These are phyloP conservation scores for Rhodotorula diobovata DNA, from an alignment of 768 basidiomycete species.

Conservation along the genomic window DNA sequence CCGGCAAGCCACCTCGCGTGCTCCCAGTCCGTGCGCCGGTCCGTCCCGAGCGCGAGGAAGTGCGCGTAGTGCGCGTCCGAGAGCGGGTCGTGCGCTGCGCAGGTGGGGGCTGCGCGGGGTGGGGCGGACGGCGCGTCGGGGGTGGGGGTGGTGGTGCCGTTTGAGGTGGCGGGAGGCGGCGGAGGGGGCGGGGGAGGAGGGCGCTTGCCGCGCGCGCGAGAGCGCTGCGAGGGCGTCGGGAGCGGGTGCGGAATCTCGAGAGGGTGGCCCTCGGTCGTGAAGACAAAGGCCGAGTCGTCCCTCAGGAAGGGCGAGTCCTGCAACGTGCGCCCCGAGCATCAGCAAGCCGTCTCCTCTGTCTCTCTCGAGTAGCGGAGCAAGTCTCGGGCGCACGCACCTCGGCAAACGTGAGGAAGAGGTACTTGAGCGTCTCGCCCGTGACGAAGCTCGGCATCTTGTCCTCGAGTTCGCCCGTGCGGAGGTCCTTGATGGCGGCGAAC, in stretches of 20 bases:
- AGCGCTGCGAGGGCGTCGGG: slow-evolving; percentile 31
- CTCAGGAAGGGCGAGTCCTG: slow-evolving; percentile 69
- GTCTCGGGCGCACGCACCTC: slow-evolving; percentile 23
- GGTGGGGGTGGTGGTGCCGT: background rate
- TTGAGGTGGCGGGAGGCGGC: background rate
- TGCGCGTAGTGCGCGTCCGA: slow-evolving; percentile 43
- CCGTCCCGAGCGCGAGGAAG: slow-evolving; percentile 61
- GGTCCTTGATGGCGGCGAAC: slow-evolving; percentile 71
- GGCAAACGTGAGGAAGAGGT: slow-evolving; percentile 82
- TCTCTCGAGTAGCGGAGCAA: too few relatives aligned
- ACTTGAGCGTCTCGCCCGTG: slow-evolving; percentile 54
- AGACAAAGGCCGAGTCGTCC: slow-evolving; percentile 80
- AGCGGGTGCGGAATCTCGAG: slow-evolving; percentile 61
- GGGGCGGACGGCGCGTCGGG: background rate
- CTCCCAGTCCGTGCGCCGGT: slow-evolving; percentile 68
- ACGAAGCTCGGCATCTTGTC: slow-evolving; percentile 95
- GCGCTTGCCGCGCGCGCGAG: background rate
- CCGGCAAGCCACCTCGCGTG: slow-evolving; percentile 72
- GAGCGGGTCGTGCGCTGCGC: slow-evolving; percentile 59
- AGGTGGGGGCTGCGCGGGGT: slow-evolving; percentile 48
- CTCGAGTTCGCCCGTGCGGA: slow-evolving; percentile 62
- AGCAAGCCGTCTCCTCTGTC: background rate
- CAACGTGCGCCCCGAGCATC: slow-evolving; percentile 42
- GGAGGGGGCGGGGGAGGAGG: background rate
- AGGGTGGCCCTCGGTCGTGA: slow-evolving; percentile 93